Conservation (phyloP, 164 flowering plant species). For the Saururus chinensis region DNA sequence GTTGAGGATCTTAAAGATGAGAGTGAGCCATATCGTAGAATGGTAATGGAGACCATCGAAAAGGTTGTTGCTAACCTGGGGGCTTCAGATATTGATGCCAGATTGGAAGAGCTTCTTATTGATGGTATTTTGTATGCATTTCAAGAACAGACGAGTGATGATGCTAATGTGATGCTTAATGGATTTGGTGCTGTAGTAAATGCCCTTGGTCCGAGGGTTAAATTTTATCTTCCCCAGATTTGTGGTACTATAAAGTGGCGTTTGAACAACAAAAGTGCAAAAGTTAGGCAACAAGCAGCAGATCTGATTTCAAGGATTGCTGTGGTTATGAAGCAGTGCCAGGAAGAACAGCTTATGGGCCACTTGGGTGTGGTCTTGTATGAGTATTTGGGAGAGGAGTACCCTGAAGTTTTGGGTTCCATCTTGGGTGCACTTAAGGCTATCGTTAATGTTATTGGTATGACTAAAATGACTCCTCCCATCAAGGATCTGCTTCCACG, state of each 20-base stretch:
- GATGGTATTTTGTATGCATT: slow-evolving; percentile 97
- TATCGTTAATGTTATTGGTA: slow-evolving; percentile 95
- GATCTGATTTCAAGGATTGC: slow-evolving; percentile 98
- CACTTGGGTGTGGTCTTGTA: slow-evolving; percentile 96
- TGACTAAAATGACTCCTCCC: slow-evolving; percentile 99
- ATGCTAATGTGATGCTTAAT: slow-evolving; percentile 98
- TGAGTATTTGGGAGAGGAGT: slow-evolving; percentile 94
- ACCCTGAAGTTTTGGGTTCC: slow-evolving; percentile 94
- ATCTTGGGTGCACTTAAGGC: slow-evolving; percentile 93
- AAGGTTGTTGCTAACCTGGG: slow-evolving; percentile 93
- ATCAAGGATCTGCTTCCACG: slow-evolving; percentile 95
- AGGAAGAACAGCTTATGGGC: slow-evolving; percentile 98
- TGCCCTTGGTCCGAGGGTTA: slow-evolving; percentile 89
- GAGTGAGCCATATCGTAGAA: slow-evolving; percentile 95
- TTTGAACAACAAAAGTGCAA: slow-evolving; percentile 94
- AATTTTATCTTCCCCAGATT: slow-evolving; percentile 96
- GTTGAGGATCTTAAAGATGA: slow-evolving; percentile 99
- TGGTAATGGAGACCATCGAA: slow-evolving; percentile 99
- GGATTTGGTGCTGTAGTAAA: slow-evolving; percentile 99
- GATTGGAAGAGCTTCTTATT: slow-evolving; percentile 87
- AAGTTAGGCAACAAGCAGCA: slow-evolving; percentile 98
- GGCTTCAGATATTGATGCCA: slow-evolving; percentile 89
- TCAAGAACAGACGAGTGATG: slow-evolving; percentile 99
- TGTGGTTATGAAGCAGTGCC: slow-evolving; percentile 97
- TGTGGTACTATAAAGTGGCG: slow-evolving; percentile 99